Base-by-base conservation (phyloP, 2,329 filamentous ascomycete species). In the Exserohilum rostratum region DNA sequence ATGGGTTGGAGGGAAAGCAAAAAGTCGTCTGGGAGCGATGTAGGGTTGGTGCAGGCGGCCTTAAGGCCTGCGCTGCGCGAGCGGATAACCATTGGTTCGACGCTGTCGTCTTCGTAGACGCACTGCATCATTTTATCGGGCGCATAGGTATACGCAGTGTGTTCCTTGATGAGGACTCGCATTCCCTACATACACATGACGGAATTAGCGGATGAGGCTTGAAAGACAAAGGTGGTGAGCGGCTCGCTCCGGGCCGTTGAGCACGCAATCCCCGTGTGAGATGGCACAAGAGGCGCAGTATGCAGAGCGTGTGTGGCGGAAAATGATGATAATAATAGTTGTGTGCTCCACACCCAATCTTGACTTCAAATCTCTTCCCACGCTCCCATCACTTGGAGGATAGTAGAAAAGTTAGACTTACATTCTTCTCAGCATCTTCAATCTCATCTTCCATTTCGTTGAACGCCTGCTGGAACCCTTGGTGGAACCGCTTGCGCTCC, bases 131-230 rank as follows among this genome's bases (percentile, higher is more conserved):
- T n/a, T 13, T 52, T 59, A 15, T 63, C 56, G 3, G 60, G 53
- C 2, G 35, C 55, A 3, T 27, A 46, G 5, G 60, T 31, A 18
- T 61, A 44, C 6, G 50, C 33, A 3, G 50, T 25, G 15, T 64
- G 60, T 47, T 65, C 60, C 39, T 65, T 63, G 13, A 61, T 18
- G 7, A 65, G 53, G 18, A 51, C 42, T 40, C 56, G 43, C 7
- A 61, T 63, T 10, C 45, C 52, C 62, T 17, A 42, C 0, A 20
- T 3, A 35, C 3, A 30, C 15, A n/a, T n/a, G n/a, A n/a, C n/a
- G n/a, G n/a, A n/a, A n/a, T n/a, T n/a, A n/a, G n/a, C n/a, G n/a
- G n/a, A n/a, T n/a, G n/a, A n/a, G n/a, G n/a, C n/a, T n/a, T n/a
- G n/a, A n/a, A n/a, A n/a, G n/a, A n/a, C n/a, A n/a, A n/a, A n/a